phyloP scores from a whole-genome alignment of 768 basidiomycete species.

The Trametopsis cervina region DNA sequence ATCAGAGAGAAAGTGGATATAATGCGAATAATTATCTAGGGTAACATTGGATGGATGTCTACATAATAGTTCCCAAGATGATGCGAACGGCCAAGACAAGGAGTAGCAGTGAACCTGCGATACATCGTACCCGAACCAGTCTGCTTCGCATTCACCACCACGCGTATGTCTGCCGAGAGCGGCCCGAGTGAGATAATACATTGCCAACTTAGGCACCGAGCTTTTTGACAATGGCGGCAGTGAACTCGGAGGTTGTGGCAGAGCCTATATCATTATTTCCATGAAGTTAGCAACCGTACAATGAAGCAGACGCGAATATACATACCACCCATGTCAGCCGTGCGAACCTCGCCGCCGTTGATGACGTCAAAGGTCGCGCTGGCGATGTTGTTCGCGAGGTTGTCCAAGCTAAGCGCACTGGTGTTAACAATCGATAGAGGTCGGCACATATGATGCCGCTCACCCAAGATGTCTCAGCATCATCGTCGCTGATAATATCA shows the following conservation, averaged over 20 bases:
- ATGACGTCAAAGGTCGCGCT: slow-evolving; percentile 90
- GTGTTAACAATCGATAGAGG: slow-evolving; percentile 11
- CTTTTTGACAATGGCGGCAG: slow-evolving; percentile 83
- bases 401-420: slow-evolving; percentile 62
- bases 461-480: slow-evolving; percentile 95
- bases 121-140: no score
- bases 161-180: no score
- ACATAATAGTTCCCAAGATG: background rate
- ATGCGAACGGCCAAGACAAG: background rate
- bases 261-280: slow-evolving; percentile 68
- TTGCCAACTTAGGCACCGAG: slow-evolving; percentile 23
- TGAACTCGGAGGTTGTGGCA: slow-evolving; percentile 92
- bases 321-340: slow-evolving; percentile 93
- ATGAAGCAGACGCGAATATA: slow-evolving; percentile 12
- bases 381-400: slow-evolving; percentile 91
- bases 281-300: background rate
- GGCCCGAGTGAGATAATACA: no score
- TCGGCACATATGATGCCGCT: slow-evolving; percentile 24
- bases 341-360: slow-evolving; percentile 80
- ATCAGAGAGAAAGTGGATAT: background rate
- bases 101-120: no score
- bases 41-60: background rate
- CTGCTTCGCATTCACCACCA: no score
- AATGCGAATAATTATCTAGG: background rate
- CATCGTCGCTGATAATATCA: slow-evolving; percentile 96